These are phyloP conservation scores for Adansonia gregorii DNA, from an alignment of 441 rosid genomes.

Conservation along the genomic window DNA sequence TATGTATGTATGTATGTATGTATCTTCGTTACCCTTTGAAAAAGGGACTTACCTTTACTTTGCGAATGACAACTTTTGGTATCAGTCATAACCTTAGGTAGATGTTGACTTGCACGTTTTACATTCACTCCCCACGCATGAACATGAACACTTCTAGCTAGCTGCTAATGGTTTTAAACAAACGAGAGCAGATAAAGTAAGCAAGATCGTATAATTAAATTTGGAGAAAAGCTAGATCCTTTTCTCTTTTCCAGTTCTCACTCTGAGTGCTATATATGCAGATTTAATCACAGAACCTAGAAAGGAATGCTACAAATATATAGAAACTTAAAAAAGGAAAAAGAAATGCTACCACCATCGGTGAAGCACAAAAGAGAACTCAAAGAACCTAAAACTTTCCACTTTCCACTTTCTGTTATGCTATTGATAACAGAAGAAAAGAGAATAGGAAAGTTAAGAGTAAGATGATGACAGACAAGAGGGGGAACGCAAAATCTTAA, in stretches of 20 bases:
- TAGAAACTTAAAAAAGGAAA: not conserved
- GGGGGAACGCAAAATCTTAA: no score
- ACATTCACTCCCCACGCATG: slow-evolving; percentile 23
- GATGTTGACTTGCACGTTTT: slow-evolving; percentile 45
- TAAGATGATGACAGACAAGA: no score
- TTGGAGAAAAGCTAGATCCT: slow-evolving; percentile 26
- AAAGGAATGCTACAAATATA: slow-evolving; percentile 1
- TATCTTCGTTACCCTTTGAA: slow-evolving; percentile 39
- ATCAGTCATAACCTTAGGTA: not conserved
- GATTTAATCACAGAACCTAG: not conserved
- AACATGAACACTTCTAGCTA: slow-evolving; percentile 19
- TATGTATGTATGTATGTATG: no score
- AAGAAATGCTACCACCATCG: not conserved
- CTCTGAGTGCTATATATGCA: not conserved
- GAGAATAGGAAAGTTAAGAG: no score
- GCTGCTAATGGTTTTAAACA: no score
- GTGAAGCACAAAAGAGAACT: no score
- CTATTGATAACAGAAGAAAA: no score
- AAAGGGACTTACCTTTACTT: slow-evolving; percentile 31
- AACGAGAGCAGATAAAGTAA: not conserved
- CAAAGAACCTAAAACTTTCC: no score
- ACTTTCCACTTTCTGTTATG: no score
- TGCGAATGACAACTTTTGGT: slow-evolving; percentile 35
- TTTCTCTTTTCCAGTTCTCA: not conserved
- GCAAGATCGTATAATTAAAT: not conserved